Base-by-base conservation (phyloP, 805 yeast genomes). In the Cyberlindnera maclurae region DNA sequence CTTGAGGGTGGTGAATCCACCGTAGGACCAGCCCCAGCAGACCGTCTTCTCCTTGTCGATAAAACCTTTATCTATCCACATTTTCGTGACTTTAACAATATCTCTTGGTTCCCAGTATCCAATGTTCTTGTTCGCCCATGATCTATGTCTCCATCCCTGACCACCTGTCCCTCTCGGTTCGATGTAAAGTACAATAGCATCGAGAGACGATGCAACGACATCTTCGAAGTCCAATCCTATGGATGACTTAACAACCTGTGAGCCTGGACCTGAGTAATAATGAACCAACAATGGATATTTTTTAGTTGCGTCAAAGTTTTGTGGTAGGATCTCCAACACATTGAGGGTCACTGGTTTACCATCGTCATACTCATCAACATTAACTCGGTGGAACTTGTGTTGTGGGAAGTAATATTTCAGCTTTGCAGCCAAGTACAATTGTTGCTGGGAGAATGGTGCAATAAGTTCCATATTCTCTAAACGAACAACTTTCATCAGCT, bases 21-120 rank as follows among this genome's bases (percentile, higher is more conserved):
- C 98, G 57, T 90, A 93, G 12, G 95, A 84, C 98, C 98, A 93
- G 12, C 98, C 98, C 95, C 97, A 93, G 42, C 90, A 73, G 0
- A 95, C 94, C 8, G 86, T 78, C 43, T 73, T 71, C 4, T 70
- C 65, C 13, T 63, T 54, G 55, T 88, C 83, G 30, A 93, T 82
- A 52, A 77, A 88, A 0, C 44, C 51, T 5, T 60, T 59, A 7
- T 37, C 37, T 4, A 81, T 67, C 54, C 75, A 78, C 31, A 64
- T 65, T 35, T 72, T 60, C 0, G 95, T 95, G 1, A 93, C 95
- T 0, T 74, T 61, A 28, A 89, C 81, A 59, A 90, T 96, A 58
- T 93, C 99, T 12, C 66, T 62, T 4, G 95, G 82, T 60, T 93
- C 99, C 60, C 73, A 77, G 45, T 79, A 69, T 2, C 97, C 97